These are phyloP conservation scores for Sorghum bicolor DNA, from an alignment of 176 grass and related monocot genomes.

Conservation along the genomic window DNA sequence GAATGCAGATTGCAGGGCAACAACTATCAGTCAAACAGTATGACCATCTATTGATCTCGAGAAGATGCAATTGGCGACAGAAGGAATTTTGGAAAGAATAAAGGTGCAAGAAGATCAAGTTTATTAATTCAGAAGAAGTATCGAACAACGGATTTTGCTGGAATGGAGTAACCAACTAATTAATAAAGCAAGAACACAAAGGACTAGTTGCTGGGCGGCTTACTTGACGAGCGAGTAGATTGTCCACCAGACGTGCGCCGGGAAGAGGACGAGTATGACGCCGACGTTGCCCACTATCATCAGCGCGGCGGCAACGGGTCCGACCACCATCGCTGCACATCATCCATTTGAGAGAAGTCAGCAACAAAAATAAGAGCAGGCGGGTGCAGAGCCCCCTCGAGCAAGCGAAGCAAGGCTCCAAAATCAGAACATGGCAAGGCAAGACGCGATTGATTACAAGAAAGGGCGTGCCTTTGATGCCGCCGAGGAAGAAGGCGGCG, in stretches of 20 bases:
- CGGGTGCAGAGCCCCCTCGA: not conserved
- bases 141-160: not conserved
- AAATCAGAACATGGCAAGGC: not conserved
- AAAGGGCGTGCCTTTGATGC: conserved; percentile 61
- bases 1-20: conserved; percentile 33
- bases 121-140: not conserved
- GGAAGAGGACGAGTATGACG: conserved; percentile 74
- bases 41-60: not conserved
- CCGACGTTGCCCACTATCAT: conserved; percentile 76
- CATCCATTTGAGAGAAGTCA: not conserved
- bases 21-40: not conserved
- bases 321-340: conserved; percentile 70
- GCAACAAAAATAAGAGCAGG: not conserved
- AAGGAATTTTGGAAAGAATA: not conserved
- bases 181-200: not conserved
- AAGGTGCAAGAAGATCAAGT: not conserved
- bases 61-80: not conserved
- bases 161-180: not conserved
- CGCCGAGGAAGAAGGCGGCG: conserved; percentile 87
- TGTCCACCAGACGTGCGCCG: conserved; percentile 87
- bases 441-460: not conserved
- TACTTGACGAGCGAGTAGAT: conserved; percentile 77
- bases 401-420: not conserved
- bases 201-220: conserved; percentile 5
- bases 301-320: conserved; percentile 72